Conservation (phyloP, 208 protist species). For the Tetramitus jugosus region DNA sequence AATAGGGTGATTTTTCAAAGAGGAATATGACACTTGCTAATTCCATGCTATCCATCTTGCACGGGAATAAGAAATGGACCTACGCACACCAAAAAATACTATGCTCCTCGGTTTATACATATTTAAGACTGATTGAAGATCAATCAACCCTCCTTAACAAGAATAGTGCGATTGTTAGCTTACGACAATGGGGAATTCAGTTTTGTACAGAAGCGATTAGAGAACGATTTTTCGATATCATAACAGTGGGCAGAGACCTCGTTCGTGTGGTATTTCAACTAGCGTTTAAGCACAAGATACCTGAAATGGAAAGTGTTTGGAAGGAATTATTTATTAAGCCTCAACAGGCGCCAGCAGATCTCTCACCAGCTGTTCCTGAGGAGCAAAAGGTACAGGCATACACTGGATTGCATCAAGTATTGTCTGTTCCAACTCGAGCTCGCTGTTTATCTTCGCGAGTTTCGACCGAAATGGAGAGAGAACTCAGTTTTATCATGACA, state of each 20-base stretch:
- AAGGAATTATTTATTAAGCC: constrained; percentile 36
- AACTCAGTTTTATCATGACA: constrained; percentile 37
- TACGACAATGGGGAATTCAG: not conserved
- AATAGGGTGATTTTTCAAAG: too few species aligned
- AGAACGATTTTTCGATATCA: constrained; percentile 30
- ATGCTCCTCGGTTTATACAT: constrained; percentile 39
- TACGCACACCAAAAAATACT: constrained; percentile 36
- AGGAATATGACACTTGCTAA: too few species aligned
- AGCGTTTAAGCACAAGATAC: constrained; percentile 21
- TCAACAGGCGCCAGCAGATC: too few species aligned
- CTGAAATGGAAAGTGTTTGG: constrained; percentile 43
- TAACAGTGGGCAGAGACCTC: constrained; percentile 44
- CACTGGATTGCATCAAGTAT: not conserved
- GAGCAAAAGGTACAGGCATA: not conserved
- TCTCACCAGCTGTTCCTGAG: too few species aligned
- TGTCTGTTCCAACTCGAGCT: constrained; percentile 33
- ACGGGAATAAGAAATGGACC: constrained; percentile 33
- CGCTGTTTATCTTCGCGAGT: constrained; percentile 34
- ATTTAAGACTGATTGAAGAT: constrained; percentile 42
- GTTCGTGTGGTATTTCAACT: constrained; percentile 46
- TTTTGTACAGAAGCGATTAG: constrained; percentile 22
- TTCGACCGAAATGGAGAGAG: constrained; percentile 40
- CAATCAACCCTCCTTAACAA: constrained; percentile 24
- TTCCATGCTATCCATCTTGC: too few species aligned
- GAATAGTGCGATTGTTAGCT: not conserved